These are phyloP conservation scores for Astrothelium macrocarpum DNA, from an alignment of 495 filamentous ascomycete species.

Conservation along the genomic window DNA sequence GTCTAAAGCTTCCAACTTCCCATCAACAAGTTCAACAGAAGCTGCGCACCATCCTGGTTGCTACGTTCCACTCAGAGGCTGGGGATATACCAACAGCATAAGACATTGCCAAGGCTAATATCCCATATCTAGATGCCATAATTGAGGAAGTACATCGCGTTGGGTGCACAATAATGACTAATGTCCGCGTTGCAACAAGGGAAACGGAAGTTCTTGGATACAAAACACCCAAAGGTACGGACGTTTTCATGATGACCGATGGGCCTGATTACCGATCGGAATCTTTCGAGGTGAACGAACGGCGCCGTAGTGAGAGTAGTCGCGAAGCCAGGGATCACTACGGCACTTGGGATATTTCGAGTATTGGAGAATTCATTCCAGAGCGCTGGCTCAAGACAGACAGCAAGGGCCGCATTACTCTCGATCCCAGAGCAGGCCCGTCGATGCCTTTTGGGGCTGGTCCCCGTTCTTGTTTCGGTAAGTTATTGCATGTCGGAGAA, in stretches of 20 bases:
- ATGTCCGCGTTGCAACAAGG: neutral
- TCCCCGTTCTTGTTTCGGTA: constrained; percentile 1
- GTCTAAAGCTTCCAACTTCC: constrained; percentile 10
- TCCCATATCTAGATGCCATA: constrained; percentile 14
- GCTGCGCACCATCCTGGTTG: constrained; percentile 5
- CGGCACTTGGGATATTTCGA: neutral
- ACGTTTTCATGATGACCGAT: constrained; percentile 14
- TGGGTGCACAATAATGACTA: neutral
- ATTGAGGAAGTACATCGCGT: constrained; percentile 13
- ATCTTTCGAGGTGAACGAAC: neutral
- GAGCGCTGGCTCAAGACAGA: neutral
- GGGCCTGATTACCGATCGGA: neutral
- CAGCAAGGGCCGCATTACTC: neutral
- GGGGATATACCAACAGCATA: neutral
- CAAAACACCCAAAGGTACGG: constrained; percentile 13
- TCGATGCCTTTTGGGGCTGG: neutral
- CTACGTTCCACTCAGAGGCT: neutral
- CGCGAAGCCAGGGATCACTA: neutral
- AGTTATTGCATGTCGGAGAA: neutral
- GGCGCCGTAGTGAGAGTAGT: neutral
- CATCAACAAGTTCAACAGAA: constrained; percentile 14
- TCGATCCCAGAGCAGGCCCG: neutral
- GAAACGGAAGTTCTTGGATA: constrained; percentile 13
- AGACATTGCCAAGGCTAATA: constrained; percentile 1
- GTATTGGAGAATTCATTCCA: neutral